phyloP scores from a whole-genome alignment of 1,284 basidiomycete species.

The Cerrena zonata region DNA sequence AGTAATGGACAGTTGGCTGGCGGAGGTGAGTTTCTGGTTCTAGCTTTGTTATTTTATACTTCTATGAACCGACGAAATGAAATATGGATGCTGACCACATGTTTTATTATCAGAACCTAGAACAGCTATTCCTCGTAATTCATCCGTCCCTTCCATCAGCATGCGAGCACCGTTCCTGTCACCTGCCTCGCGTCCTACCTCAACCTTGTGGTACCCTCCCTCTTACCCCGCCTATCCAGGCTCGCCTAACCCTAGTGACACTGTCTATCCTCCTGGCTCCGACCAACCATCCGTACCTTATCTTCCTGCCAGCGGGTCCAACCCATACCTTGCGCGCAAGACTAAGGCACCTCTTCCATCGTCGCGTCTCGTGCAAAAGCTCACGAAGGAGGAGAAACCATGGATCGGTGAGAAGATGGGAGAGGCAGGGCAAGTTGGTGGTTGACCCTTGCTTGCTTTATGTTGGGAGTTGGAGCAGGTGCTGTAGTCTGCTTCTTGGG shows the following conservation, averaged over 20 bases:
- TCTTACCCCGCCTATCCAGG: constrained; percentile 25
- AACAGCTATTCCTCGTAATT: constrained; percentile 29
- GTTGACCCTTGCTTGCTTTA: constrained; percentile 45
- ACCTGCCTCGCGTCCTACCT: constrained; percentile 56
- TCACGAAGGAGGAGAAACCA: constrained; percentile 53
- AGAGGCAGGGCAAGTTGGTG: constrained; percentile 51
- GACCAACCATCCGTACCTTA: constrained; percentile 26
- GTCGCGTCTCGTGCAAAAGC: constrained; percentile 42
- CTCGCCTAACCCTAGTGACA: constrained; percentile 13
- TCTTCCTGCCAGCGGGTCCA: constrained; percentile 21
- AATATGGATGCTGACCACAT: background rate
- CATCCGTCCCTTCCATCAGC: constrained; percentile 33
- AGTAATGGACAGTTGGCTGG: constrained; percentile 8
- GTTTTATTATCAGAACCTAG: constrained; percentile 17
- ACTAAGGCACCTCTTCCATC: constrained; percentile 43
- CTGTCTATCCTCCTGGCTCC: constrained; percentile 17
- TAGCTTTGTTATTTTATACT: constrained; percentile 4
- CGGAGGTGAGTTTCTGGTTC: constrained; percentile 10
- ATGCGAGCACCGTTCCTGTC: constrained; percentile 66
- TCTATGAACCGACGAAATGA: background rate
- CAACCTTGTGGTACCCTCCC: constrained; percentile 56
- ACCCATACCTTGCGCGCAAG: constrained; percentile 23
- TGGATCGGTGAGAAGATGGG: constrained; percentile 52
- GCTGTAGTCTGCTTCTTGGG: constrained; percentile 45
- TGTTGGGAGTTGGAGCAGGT: constrained; percentile 41